Base-by-base conservation (phyloP, 2,329 filamentous ascomycete genomes). In the Fusarium setosum region DNA sequence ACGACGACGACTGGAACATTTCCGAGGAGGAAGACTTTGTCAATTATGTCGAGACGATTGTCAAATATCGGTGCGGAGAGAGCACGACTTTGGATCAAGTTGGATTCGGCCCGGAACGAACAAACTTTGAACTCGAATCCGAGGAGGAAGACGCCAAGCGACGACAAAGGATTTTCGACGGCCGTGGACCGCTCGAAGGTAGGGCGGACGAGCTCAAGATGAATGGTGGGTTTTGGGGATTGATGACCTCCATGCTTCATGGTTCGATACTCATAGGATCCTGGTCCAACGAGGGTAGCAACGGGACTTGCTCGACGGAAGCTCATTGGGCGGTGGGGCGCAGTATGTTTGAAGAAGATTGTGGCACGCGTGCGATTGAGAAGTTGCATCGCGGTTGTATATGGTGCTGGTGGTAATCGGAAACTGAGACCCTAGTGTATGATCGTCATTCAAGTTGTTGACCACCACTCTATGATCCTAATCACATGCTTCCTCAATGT, bases 241-340 rank as follows among this genome's bases (percentile, higher is more conserved):
- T 64, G 3, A 6, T 41, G 1, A 18, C 60, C 17, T 21, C 5
- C 2, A 64, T 64, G 61, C 26, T 64, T 0, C 56, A 64, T 18
- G 37, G 23, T 0, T 21, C 5, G 17, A 21, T 50, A 1, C 12
- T 64, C 1, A 0, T 18, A 1, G 21, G 15, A n/a, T 55, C 32
- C 18, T 49, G 20, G 18, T 9, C 11, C 4, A 15, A 3, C 11
- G 21, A 24, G 4, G 24, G 6, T 20, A 24, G 41, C 4, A 45
- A 23, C 6, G 40, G 21, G 13, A 34, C 31, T 34, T 34, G 31
- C 15, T 13, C 13, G 31, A 34, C 31, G 10, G 10, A 34, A 34
- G 13, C 31, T 34, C 2, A 8, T 13, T 34, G 31, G 26, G 26
- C 26, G 8, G 26, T 29, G 11, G 26, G 26, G 11, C 26, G 26